Conservation (phyloP, 2,329 filamentous ascomycete species). For the Mycosphaerella sp. region DNA sequence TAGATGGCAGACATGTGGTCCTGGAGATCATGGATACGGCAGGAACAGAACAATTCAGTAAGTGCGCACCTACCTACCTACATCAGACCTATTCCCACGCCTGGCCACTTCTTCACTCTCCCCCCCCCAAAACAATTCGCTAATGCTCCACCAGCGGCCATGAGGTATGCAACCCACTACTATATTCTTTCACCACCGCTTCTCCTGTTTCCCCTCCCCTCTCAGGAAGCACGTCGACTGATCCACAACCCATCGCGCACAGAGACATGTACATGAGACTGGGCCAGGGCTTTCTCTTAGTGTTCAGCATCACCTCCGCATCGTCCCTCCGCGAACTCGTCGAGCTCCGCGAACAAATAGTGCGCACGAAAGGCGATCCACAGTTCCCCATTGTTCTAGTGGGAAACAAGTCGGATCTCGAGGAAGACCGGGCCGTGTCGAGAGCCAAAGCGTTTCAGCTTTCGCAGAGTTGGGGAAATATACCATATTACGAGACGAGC, state of each 20-base stretch:
- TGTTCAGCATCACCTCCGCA: slow-evolving; percentile 82
- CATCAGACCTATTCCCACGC: background rate
- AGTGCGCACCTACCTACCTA: slow-evolving; percentile 33
- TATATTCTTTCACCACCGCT: background rate
- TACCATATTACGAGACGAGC: slow-evolving; percentile 86
- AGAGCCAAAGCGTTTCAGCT: slow-evolving; percentile 74
- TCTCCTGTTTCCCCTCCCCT: background rate
- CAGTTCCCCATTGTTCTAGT: slow-evolving; percentile 70
- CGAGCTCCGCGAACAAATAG: slow-evolving; percentile 79
- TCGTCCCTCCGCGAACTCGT: slow-evolving; percentile 77
- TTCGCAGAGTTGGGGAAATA: slow-evolving; percentile 78
- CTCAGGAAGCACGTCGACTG: background rate
- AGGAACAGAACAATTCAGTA: slow-evolving; percentile 89
- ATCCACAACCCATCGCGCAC: background rate
- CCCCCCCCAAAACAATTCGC: background rate
- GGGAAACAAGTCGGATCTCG: slow-evolving; percentile 84
- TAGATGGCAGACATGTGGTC: slow-evolving; percentile 83
- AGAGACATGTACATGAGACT: slow-evolving; percentile 88
- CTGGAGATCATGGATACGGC: slow-evolving; percentile 89
- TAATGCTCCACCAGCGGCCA: slow-evolving; percentile 20
- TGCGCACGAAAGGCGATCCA: slow-evolving; percentile 75
- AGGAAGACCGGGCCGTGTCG: slow-evolving; percentile 74
- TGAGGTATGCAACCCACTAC: slow-evolving; percentile 16
- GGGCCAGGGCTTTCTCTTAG: slow-evolving; percentile 82
- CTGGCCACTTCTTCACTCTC: too few relatives aligned